phyloP scores from a whole-genome alignment of 1,284 basidiomycete genomes.

The Boletus semigastroideus region DNA sequence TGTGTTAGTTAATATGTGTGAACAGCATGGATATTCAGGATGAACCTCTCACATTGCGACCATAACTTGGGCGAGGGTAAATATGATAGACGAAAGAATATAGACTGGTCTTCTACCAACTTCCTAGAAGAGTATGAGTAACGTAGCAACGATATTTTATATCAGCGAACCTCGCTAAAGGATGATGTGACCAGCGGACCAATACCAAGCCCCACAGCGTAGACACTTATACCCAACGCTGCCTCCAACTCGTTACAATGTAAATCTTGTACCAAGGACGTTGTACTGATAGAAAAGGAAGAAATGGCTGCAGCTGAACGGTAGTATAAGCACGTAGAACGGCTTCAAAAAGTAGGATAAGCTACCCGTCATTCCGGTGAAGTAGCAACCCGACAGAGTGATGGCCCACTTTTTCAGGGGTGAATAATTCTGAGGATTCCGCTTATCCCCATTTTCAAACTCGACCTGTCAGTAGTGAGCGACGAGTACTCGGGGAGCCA shows the following conservation, averaged over 20 bases:
- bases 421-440: slow-evolving; percentile 26
- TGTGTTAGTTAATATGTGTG: not conserved
- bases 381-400: slow-evolving; percentile 22
- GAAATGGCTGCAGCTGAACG: slow-evolving; percentile 33
- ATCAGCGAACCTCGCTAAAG: slow-evolving; percentile 39
- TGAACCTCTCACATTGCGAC: slow-evolving; percentile 38
- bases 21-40: not conserved
- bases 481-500: not conserved
- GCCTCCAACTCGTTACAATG: slow-evolving; percentile 35
- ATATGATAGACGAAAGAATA: slow-evolving; percentile 38
- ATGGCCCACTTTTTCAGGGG: slow-evolving; percentile 28
- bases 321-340: not conserved
- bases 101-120: slow-evolving; percentile 49
- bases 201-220: slow-evolving; percentile 46
- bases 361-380: slow-evolving; percentile 18
- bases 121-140: slow-evolving; percentile 30
- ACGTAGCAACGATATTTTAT: not conserved
- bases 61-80: slow-evolving; percentile 40
- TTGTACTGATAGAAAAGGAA: slow-evolving; percentile 40
- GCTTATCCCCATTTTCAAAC: slow-evolving; percentile 25
- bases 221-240: slow-evolving; percentile 40
- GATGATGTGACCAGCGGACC: slow-evolving; percentile 47
- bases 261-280: slow-evolving; percentile 43
- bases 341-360: not conserved
- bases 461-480: slow-evolving; percentile 23